These are phyloP conservation scores for Paragyromitra xinjiangensis DNA, from an alignment of 495 filamentous ascomycete genomes.

Conservation along the genomic window DNA sequence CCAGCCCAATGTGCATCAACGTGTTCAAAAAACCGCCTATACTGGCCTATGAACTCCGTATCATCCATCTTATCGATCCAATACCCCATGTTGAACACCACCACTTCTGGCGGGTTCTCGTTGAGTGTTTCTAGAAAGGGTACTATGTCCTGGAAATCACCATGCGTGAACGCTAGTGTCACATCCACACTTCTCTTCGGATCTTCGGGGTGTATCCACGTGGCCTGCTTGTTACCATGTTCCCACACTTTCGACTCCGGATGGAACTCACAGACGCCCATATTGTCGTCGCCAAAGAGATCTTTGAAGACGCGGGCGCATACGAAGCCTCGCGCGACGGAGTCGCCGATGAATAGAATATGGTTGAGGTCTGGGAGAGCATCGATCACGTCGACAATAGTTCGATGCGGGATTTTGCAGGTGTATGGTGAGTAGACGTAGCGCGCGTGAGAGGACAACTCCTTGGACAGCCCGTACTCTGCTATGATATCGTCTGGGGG, in stretches of 20 bases:
- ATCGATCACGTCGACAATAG: conserved; percentile 14
- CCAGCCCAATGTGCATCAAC: conserved; percentile 24
- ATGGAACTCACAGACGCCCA: conserved; percentile 24
- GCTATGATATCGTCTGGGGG: not conserved
- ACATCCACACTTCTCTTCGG: conserved; percentile 10
- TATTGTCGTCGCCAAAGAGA: conserved; percentile 16
- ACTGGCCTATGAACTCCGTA: conserved; percentile 3
- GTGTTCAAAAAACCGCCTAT: conserved; percentile 29
- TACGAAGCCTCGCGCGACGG: conserved; percentile 31
- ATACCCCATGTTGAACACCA: conserved; percentile 25
- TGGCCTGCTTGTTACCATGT: conserved; percentile 23
- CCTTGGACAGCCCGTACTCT: not conserved
- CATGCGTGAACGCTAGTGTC: conserved; percentile 10
- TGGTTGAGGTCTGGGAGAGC: conserved; percentile 1
- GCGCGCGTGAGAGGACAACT: conserved; percentile 1
- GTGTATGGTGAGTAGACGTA: conserved; percentile 41
- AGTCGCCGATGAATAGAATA: conserved; percentile 43
- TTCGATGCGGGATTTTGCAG: conserved; percentile 25
- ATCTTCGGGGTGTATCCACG: conserved; percentile 26
- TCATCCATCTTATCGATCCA: not conserved
- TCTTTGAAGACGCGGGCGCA: conserved; percentile 28
- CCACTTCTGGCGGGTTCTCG: conserved; percentile 4
- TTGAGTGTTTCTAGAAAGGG: conserved; percentile 20
- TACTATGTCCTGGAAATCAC: conserved; percentile 1
- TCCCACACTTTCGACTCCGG: conserved; percentile 9